Percentiles rank a stretch among this genome's conserved stretches.
Conservation (phyloP, 306 rosid genomes). For the Quercus bicolor region DNA sequence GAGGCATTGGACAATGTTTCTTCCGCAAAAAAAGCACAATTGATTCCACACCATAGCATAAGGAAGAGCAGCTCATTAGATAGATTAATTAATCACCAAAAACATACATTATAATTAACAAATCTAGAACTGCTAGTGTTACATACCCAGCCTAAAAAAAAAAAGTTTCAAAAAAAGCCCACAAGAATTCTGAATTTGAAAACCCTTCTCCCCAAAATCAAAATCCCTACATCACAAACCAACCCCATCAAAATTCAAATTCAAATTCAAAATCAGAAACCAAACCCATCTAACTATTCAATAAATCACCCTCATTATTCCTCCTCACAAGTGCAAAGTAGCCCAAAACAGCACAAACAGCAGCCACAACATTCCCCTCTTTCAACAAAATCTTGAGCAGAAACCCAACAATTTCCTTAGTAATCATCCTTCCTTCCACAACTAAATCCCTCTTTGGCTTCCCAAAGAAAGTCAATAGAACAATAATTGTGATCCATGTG, state of each 20-base stretch:
- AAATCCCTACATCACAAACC: not conserved
- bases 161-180: constrained; percentile 26
- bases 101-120: constrained; percentile 11
- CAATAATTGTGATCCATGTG: constrained; percentile 86
- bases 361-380: constrained; percentile 91
- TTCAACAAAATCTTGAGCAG: constrained; percentile 72
- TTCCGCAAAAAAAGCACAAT: not conserved
- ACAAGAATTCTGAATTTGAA: not conserved
- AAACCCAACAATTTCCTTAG: constrained; percentile 54
- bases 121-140: not conserved
- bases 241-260: constrained; percentile 5
- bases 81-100: constrained; percentile 14
- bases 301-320: constrained; percentile 32
- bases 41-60: not conserved
- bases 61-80: constrained; percentile 2
- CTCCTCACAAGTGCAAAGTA: constrained; percentile 68
- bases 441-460: constrained; percentile 67
- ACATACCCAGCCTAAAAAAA: not conserved
- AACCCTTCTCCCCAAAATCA: constrained; percentile 13
- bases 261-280: not conserved
- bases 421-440: constrained; percentile 85
- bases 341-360: constrained; percentile 80
- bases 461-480: constrained; percentile 81
- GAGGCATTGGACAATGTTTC: not conserved
- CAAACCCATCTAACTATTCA: not conserved